phyloP scores from a whole-genome alignment of 768 basidiomycete genomes.

The Mrakia blollopis region DNA sequence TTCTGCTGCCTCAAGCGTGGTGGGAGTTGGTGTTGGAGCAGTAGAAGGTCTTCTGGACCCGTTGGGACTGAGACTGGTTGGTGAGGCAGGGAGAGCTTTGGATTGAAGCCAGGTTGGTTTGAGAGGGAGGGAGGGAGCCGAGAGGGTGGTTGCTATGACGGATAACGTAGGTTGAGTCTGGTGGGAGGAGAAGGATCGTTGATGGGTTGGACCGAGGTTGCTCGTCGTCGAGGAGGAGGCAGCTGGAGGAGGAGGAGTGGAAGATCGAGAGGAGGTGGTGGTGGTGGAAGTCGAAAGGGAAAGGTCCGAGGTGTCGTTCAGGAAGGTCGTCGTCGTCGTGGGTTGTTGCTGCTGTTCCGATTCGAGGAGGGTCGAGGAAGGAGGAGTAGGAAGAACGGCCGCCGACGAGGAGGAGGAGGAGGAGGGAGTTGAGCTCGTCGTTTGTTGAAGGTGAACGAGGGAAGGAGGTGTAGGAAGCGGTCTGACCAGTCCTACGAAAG shows the following conservation, averaged over 20 bases:
- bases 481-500: background rate
- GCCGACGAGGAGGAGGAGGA: background rate
- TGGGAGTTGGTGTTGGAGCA: background rate
- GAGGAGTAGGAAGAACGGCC: background rate
- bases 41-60: background rate
- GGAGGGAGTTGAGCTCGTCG: no score
- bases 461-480: background rate
- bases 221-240: background rate
- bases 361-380: background rate
- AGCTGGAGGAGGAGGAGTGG: background rate
- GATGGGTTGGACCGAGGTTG: background rate
- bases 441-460: background rate
- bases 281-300: background rate
- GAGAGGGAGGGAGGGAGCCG: slow-evolving; percentile 14
- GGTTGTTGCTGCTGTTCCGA: background rate
- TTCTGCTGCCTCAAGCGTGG: no score
- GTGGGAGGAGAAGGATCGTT: slow-evolving; percentile 18
- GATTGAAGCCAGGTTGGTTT: background rate
- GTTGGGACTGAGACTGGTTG: background rate
- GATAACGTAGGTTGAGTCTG: background rate
- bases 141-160: background rate
- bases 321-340: background rate
- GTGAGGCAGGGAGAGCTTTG: background rate
- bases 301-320: background rate
- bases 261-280: background rate